Base-by-base conservation (phyloP, 768 basidiomycete species). In the Collybia mongolica region DNA sequence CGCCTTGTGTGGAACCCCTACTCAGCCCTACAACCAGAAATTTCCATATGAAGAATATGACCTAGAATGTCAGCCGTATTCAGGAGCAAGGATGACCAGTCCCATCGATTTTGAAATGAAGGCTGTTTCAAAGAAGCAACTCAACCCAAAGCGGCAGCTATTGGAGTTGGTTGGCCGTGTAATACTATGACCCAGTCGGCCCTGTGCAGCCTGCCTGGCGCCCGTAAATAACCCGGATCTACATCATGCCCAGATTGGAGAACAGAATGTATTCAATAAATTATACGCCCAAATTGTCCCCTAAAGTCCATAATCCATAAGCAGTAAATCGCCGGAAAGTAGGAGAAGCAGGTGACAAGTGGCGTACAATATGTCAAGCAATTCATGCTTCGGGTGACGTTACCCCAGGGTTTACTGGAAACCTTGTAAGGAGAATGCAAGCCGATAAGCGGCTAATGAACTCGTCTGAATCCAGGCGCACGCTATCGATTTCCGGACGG, bases 361-460 rank as follows among this genome's bases (percentile, higher is more conserved):
- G 72, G 71, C 71, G 72, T 70, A 63, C 58, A 64, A 65, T 63
- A 69, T 73, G 73, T 68, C 68, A 73, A 60, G 65, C 61, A 69
- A 65, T 65, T 60, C 53, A 58, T 61, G 56, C 68, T 70, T 75
- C 71, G 63, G 63, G 56, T 69, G 68, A 74, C 71, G 70, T 72
- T 65, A 66, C 60, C 60, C 64, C 63, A 54, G 32, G 32, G 32
- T 32, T 32, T 32, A 9, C 55, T 62, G 60, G 59, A 60, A 62
- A 59, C 58, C 66, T 63, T 58, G 64, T 63, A 67, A 70, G 70
- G 63, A 62, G 71, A 68, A 69, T 67, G 62, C 70, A 71, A 60
- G 63, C 67, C 68, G 67, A 65, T 65, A 63, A 60, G 66, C 65
- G 64, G 63, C 64, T 61, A 67, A 59, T 62, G 66, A 58, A 63